A percentile compares a stretch with the other conserved stretches of the same genome.
phyloP scores from a whole-genome alignment of 1,284 basidiomycete species.

The Apiotrichum siamense region DNA sequence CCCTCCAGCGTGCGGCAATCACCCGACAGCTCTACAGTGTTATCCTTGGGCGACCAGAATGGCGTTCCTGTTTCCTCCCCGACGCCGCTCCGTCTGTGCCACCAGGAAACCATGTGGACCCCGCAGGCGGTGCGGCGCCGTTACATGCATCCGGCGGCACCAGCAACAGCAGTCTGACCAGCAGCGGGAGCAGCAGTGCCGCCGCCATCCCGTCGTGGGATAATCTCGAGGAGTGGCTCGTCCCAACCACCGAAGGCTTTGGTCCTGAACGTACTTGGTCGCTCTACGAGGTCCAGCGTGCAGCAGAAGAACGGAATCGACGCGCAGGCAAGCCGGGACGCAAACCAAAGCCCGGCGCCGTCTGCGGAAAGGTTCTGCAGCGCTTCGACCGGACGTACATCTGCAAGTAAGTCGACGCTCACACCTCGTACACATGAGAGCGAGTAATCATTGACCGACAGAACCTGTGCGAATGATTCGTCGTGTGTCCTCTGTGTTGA shows the following conservation, averaged over 20 bases:
- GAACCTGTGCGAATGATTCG: conserved; percentile 82
- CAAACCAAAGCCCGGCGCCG: conserved; percentile 22
- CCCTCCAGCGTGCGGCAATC: conserved; percentile 23
- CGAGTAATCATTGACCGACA: conserved; percentile 32
- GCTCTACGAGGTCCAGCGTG: conserved; percentile 16
- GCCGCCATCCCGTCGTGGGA: conserved; percentile 10
- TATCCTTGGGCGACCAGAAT: conserved; percentile 29
- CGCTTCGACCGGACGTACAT: conserved; percentile 69
- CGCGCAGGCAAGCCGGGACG: conserved; percentile 15
- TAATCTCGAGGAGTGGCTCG: conserved; percentile 21
- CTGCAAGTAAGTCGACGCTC: conserved; percentile 71
- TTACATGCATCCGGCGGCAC: neutral
- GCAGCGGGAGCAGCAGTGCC: neutral
- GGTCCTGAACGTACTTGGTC: conserved; percentile 17
- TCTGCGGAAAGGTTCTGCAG: conserved; percentile 39
- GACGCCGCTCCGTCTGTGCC: too few relatives aligned
- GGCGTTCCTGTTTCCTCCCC: conserved; percentile 21
- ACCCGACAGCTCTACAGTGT: conserved; percentile 29
- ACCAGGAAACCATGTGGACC: too few relatives aligned
- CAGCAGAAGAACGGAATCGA: conserved; percentile 16
- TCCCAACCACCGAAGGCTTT: conserved; percentile 9
- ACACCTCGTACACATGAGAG: too few relatives aligned
- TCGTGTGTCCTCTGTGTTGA: conserved; percentile 79
- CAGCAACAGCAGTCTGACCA: neutral
- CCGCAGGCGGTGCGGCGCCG: neutral